phyloP scores from a whole-genome alignment of 345 rosid genomes.

The Gossypium longicalyx region DNA sequence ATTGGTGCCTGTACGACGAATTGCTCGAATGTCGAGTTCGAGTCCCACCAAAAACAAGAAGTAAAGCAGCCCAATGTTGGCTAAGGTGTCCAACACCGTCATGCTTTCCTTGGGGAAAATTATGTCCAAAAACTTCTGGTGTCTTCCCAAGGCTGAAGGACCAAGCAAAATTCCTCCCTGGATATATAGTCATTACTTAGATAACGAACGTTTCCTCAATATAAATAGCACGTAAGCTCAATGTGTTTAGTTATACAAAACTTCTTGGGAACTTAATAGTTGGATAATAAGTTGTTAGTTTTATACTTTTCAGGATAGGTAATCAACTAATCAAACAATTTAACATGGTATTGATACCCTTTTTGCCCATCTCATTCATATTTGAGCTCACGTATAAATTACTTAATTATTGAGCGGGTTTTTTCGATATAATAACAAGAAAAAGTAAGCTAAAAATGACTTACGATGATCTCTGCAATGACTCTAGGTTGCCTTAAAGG shows the following conservation, averaged over 20 bases:
- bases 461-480: conserved; percentile 77
- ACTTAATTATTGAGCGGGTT: background rate
- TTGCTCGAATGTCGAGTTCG: conserved; percentile 58
- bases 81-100: conserved; percentile 73
- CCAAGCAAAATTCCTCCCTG: conserved; percentile 88
- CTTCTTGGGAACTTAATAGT: too few species aligned
- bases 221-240: too few species aligned
- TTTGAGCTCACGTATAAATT: background rate
- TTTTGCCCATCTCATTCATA: too few species aligned
- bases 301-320: too few species aligned
- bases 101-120: conserved; percentile 52
- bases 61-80: conserved; percentile 71
- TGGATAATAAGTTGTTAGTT: too few species aligned
- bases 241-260: too few species aligned
- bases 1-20: conserved; percentile 59
- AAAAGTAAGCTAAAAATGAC: conserved; percentile 3
- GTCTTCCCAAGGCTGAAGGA: conserved; percentile 76
- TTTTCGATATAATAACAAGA: background rate
- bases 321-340: too few species aligned
- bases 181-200: background rate
- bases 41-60: conserved; percentile 80
- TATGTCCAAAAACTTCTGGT: conserved; percentile 37
- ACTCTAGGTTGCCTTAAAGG: conserved; percentile 77
- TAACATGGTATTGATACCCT: too few species aligned
- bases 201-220: too few species aligned